Conservation (phyloP, 163 green algal genomes). For the Scenedesmus sp. region DNA sequence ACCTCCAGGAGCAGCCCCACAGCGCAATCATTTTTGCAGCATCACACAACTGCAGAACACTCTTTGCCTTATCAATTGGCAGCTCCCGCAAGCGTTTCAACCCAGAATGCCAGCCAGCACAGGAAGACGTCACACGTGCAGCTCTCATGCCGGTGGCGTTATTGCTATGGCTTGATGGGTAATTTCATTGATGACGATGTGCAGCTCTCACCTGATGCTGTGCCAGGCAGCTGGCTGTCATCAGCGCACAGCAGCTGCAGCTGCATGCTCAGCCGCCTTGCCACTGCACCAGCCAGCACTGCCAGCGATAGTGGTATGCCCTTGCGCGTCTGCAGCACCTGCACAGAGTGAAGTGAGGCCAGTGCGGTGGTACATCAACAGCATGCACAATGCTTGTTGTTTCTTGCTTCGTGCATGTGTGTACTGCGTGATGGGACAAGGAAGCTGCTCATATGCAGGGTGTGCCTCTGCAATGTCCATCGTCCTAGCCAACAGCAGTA, state of each 20-base stretch:
- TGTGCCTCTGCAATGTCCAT: too few species aligned
- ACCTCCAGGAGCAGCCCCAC: neutral
- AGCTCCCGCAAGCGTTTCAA: too few species aligned
- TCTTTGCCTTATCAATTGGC: neutral
- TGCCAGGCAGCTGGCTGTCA: constrained; percentile 35
- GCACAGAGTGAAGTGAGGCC: neutral
- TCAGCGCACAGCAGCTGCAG: constrained; percentile 39
- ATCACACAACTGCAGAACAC: neutral
- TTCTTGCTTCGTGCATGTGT: too few species aligned
- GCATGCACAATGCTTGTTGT: neutral
- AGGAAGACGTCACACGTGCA: too few species aligned
- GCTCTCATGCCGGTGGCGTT: too few species aligned
- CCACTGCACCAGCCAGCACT: constrained; percentile 37
- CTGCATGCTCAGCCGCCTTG: constrained; percentile 41
- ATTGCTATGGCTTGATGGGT: too few species aligned
- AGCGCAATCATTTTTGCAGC: neutral
- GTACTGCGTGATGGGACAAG: too few species aligned
- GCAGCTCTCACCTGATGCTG: constrained; percentile 20
- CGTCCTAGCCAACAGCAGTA: neutral
- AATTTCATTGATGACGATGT: too few species aligned
- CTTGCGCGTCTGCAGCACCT: constrained; percentile 61
- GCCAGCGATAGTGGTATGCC: constrained; percentile 64
- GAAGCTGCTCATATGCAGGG: too few species aligned
- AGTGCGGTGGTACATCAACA: neutral
- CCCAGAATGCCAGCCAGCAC: too few species aligned